Base-by-base conservation (phyloP, 2,329 filamentous ascomycete species). In the Allantophomopsis lycopodina region DNA sequence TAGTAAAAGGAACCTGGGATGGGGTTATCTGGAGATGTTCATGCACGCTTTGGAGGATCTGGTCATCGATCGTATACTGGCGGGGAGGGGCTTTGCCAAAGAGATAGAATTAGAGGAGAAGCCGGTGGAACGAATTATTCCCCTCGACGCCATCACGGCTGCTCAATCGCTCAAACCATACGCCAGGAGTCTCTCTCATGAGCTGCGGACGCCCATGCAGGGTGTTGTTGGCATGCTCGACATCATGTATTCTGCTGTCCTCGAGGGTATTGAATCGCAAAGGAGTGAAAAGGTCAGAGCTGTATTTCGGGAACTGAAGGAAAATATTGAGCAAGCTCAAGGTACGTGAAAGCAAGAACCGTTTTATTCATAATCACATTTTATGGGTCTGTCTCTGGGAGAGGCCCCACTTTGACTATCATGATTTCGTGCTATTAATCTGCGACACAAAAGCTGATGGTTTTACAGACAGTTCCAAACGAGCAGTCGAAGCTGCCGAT, bases 161-260 rank as follows among this genome's bases (percentile, higher is more conserved):
- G 66, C 73, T 2, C 77, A 82, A 44, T 79, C 76, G 2, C 60
- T 84, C 14, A 79, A 81, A 50, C 78, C 79, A 0, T 83, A 80
- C 52, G 79, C 79, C n/a, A 69, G 77, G 45, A 82, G 75, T 50
- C 58, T 84, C 23, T 84, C 79, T 1, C 79, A 84, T 48, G 79
- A 84, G 52, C 56, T 84, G 36, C 65, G 79, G 44, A 84, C 79
- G 3, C 79, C 79, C 1, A 83, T 84, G 78, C 79, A 84, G 55
- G 79, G 79, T 33, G 76, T 84, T 6, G 77, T 84, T 12, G 79
- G 79, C 6, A 83, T 83, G 79, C 60, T 84, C 34, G 79, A 84
- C 58, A 76, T 84, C 44, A 83, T 84, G 76, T 76, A 83, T 57
- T 75, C 78, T 3, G 82, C 76, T 2, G 75, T 83, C 2, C 67